Evolutionary conservation across 805 yeast species (phyloP), one percentile per base, ranked within the genome.

Genomic region (Candida sanyiensis): DNA sequence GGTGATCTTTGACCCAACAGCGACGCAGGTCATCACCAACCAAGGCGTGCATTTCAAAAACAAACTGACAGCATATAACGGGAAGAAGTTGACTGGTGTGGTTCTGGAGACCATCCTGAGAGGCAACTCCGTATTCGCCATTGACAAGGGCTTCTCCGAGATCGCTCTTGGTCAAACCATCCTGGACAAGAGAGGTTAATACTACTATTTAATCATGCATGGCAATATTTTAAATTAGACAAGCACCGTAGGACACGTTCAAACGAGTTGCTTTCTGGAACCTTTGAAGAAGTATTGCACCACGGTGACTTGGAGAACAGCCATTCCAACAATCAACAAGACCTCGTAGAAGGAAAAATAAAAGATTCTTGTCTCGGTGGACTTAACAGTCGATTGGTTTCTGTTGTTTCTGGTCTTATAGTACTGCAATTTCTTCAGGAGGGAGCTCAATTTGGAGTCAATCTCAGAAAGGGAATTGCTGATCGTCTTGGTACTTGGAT

Each of bases 351-450:
- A 61, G 33, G 88, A 78, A 56, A 84, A 80, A 73, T 83, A 83
- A 59, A 83, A 80, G 44, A 86, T 75, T 59, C 95, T 77, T 13
- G 79, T 63, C 54, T 81, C 87, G n/a, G 95, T 86, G 36, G 86
- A 77, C 59, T 69, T 71, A 45, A 86, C 96, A 33, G 96, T 86
- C 38, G 82, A 76, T 61, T 86, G 93, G 66, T 90, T 90, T 66
- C 97, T 76, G 65, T 78, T 78, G 63, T 85, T 90, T 67, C 98
- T 81, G 10, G 94, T 80, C 63, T 80, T 83, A 70, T 89, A 88
- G 63, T 89, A 83, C 51, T 81, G 84, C 57, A 90, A 65, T 27
- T 79, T 67, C 48, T 71, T 71, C 50, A 72, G 65, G 45, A 83
- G 64, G 10, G 68, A 66, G 48, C 71, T 73, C 54, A 83, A 67